phyloP scores from a whole-genome alignment of 805 yeast genomes.

The Pachysolen tannophilus region DNA sequence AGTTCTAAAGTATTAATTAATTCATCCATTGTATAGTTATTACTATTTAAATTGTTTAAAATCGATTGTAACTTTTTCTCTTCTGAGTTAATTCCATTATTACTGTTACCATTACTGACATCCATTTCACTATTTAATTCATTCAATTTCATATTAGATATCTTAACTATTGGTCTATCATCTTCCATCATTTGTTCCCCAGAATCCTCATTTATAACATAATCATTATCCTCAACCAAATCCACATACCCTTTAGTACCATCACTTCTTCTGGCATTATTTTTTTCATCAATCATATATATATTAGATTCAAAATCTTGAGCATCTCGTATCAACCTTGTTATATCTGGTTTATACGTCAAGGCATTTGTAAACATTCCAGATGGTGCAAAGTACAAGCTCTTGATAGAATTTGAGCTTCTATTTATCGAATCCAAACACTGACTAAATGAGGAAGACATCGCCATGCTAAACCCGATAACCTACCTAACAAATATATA shows the following conservation, averaged over 20 bases:
- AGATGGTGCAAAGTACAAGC: constrained; percentile 42
- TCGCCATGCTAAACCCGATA: no score
- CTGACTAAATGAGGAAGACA: constrained; percentile 18
- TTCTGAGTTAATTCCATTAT: no score
- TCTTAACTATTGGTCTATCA: constrained; percentile 4
- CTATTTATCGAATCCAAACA: constrained; percentile 27
- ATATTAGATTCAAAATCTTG: constrained; percentile 42
- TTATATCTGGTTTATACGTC: constrained; percentile 41
- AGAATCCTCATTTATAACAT: not conserved
- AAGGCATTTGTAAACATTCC: constrained; percentile 64
- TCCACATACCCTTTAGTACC: constrained; percentile 34
- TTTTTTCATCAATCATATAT: constrained; percentile 31
- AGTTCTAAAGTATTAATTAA: constrained; percentile 35
- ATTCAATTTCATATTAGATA: constrained; percentile 6
- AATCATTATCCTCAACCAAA: not conserved
- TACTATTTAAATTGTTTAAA: constrained; percentile 22
- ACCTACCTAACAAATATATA: no score
- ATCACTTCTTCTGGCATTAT: constrained; percentile 40
- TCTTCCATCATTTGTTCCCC: constrained; percentile 2
- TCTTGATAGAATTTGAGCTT: constrained; percentile 30
- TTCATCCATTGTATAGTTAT: constrained; percentile 30
- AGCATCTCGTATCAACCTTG: constrained; percentile 53
- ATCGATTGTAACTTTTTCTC: constrained; percentile 15
- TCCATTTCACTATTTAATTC: constrained; percentile 1
- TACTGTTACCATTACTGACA: no score